These are phyloP conservation scores for Triticum timopheevii DNA, from an alignment of 176 grass and related monocot species.

Conservation along the genomic window DNA sequence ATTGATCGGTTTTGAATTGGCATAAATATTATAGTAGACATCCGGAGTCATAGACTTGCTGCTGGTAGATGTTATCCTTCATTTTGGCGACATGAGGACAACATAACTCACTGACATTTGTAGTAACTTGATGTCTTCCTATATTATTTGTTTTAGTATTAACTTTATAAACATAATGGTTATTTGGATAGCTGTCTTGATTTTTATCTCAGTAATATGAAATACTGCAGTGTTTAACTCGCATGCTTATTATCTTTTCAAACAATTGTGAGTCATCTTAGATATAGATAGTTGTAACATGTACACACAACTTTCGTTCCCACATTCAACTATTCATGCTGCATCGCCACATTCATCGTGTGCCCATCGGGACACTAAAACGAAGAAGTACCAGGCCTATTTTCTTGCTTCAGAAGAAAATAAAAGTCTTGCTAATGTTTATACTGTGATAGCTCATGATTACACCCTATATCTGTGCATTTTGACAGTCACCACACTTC, in stretches of 20 bases:
- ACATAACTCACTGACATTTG: no score
- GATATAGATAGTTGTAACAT: background rate
- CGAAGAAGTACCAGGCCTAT: background rate
- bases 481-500: background rate
- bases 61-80: background rate
- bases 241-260: background rate
- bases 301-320: background rate
- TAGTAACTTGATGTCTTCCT: background rate
- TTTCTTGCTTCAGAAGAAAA: slow-evolving; percentile 5
- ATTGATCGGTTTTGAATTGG: background rate
- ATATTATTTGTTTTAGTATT: background rate
- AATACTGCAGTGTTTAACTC: background rate
- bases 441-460: background rate
- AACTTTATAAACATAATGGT: background rate
- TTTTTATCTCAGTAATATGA: no score
- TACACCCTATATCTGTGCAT: background rate
- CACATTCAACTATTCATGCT: background rate
- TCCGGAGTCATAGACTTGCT: background rate
- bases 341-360: background rate
- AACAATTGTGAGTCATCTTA: background rate
- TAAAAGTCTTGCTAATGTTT: background rate
- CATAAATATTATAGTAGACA: background rate
- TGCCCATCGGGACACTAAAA: background rate
- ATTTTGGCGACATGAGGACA: no score
- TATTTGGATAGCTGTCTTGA: no score